These are phyloP conservation scores for Graphilbum ipis-grandicollis DNA, from an alignment of 2,329 filamentous ascomycete species.

Conservation along the genomic window DNA sequence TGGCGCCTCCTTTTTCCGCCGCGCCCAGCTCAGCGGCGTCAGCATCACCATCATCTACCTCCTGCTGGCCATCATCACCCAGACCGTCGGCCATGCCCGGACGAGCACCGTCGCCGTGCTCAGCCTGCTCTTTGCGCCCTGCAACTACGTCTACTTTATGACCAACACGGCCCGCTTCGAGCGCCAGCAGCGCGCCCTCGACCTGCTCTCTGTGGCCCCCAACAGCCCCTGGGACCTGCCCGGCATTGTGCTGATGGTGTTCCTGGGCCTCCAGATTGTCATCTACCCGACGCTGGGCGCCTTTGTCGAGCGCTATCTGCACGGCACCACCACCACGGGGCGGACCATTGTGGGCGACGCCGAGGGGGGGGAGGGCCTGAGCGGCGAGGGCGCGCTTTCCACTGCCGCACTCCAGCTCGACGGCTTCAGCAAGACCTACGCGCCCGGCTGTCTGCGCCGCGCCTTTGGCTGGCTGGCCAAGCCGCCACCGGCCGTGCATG, in stretches of 20 bases:
- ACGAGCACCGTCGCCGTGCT: constrained; percentile 51
- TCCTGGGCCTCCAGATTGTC: constrained; percentile 61
- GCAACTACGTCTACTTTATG: constrained; percentile 72
- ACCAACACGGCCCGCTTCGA: constrained; percentile 66
- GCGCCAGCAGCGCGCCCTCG: constrained; percentile 36
- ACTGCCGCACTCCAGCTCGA: constrained; percentile 49
- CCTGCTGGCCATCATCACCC: constrained; percentile 65
- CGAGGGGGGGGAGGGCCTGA: too few relatives aligned
- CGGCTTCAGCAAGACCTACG: constrained; percentile 63
- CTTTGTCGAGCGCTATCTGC: constrained; percentile 53
- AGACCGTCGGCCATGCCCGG: constrained; percentile 46
- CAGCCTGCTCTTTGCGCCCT: constrained; percentile 66
- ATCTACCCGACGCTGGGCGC: constrained; percentile 62
- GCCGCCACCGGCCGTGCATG: constrained; percentile 51
- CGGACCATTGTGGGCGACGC: constrained; percentile 38
- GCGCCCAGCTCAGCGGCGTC: constrained; percentile 76
- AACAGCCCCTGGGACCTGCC: constrained; percentile 49
- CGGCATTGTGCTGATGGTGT: constrained; percentile 61
- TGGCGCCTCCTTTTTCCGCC: constrained; percentile 69
- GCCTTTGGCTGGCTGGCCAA: constrained; percentile 27
- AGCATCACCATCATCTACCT: constrained; percentile 55
- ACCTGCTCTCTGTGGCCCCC: constrained; percentile 45
- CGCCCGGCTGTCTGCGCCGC: constrained; percentile 42
- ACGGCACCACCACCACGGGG: constrained; percentile 52
- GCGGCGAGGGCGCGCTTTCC: constrained; percentile 10